Conservation (phyloP, 257 asterid species). For the Przewalskia tangutica region DNA sequence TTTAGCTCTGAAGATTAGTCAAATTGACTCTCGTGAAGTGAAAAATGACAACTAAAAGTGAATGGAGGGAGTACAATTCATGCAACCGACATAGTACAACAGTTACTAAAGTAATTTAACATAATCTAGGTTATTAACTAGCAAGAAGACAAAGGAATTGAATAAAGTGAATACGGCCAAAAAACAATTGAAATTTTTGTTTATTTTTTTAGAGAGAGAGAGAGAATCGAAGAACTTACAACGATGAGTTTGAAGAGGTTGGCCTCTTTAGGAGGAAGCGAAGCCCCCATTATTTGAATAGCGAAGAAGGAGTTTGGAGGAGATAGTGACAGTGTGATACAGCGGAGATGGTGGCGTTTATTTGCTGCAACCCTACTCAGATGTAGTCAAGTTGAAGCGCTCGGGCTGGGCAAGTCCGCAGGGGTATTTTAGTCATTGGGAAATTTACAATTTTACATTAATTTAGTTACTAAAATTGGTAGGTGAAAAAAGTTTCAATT, state of each 20-base stretch:
- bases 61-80: neutral
- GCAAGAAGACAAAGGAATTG: neutral
- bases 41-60: no score
- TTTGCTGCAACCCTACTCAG: slow-evolving; percentile 83
- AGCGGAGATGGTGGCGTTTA: slow-evolving; percentile 58
- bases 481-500: no score
- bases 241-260: slow-evolving; percentile 98
- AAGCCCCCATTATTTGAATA: slow-evolving; percentile 57
- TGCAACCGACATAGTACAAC: neutral
- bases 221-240: slow-evolving; percentile 42
- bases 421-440: neutral
- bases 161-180: neutral
- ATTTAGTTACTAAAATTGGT: no score
- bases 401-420: no score
- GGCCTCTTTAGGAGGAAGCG: slow-evolving; percentile 97
- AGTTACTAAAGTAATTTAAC: neutral
- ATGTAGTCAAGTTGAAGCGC: slow-evolving; percentile 2
- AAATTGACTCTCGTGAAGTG: no score
- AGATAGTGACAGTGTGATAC: slow-evolving; percentile 8
- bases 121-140: slow-evolving; percentile 13
- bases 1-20: no score
- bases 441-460: neutral
- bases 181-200: neutral
- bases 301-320: slow-evolving; percentile 8
- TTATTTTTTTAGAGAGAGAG: no score